Percentiles rank a stretch among this genome's conserved stretches.
Evolutionary conservation across 306 rosid genomes (phyloP).

Genomic region (Malus sieversii): DNA sequence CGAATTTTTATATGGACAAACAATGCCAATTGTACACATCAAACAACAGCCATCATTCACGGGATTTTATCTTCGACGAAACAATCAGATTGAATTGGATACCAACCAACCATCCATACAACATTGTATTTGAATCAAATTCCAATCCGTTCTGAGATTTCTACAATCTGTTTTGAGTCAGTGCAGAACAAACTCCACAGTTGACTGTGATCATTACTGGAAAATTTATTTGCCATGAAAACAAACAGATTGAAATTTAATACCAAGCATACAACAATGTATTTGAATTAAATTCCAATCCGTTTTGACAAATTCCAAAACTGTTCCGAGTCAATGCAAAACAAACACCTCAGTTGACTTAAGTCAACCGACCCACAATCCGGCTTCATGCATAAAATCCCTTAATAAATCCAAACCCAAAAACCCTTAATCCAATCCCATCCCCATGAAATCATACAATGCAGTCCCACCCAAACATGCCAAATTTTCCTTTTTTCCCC

Average conservation of each 20-base stretch:
- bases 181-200: background rate
- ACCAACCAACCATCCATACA: background rate
- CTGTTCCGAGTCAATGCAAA: background rate
- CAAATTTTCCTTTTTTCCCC: background rate
- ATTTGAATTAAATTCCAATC: no score
- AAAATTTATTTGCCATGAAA: background rate
- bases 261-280: background rate
- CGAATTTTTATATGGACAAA: background rate
- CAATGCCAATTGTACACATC: background rate
- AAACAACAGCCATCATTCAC: background rate
- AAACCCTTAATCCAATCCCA: background rate
- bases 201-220: background rate
- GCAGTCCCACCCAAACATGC: background rate
- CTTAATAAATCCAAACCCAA: background rate
- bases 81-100: background rate
- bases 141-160: background rate
- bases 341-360: background rate
- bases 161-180: background rate
- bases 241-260: background rate
- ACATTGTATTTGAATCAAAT: background rate
- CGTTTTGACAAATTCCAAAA: background rate
- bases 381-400: background rate
- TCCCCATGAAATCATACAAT: background rate
- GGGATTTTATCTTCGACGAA: background rate
- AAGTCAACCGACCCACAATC: conserved; percentile 24